Evolutionary conservation across 768 basidiomycete genomes (phyloP).

Genomic region (Kwoniella mangroviensis): DNA sequence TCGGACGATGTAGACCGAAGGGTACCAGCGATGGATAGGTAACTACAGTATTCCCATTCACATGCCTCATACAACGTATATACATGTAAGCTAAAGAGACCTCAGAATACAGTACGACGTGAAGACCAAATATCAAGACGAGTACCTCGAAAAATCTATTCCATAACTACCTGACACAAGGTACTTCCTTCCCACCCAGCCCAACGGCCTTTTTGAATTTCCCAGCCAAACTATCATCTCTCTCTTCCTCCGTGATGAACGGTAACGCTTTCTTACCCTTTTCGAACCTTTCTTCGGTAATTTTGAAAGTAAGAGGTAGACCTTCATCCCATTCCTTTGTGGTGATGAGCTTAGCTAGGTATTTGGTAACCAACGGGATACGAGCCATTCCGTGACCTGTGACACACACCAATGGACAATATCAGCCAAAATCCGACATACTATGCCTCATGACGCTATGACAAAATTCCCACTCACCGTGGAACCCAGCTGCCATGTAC

Average conservation of each 20-base stretch:
- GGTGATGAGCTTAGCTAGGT: slow-evolving; percentile 37
- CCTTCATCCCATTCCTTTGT: slow-evolving; percentile 39
- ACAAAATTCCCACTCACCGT: slow-evolving; percentile 21
- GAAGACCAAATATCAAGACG: too few species aligned
- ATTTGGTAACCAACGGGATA: slow-evolving; percentile 35
- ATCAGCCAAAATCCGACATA: too few species aligned
- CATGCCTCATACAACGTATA: too few species aligned
- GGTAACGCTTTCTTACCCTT: slow-evolving; percentile 27
- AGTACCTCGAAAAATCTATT: too few species aligned
- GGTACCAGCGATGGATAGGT: too few species aligned
- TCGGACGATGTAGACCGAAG: neutral
- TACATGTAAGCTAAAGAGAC: too few species aligned
- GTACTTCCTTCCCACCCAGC: neutral
- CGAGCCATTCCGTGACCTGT: slow-evolving; percentile 47
- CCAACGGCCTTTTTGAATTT: slow-evolving; percentile 5
- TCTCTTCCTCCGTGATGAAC: slow-evolving; percentile 12
- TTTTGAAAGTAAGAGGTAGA: slow-evolving; percentile 39
- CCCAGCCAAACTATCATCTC: slow-evolving; percentile 2
- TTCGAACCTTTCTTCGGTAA: slow-evolving; percentile 38
- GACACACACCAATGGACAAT: neutral
- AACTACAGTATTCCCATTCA: neutral
- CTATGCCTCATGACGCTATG: too few species aligned
- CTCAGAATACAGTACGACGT: too few species aligned
- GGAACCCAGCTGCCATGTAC: slow-evolving; percentile 41
- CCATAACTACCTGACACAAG: slow-evolving; percentile 5